Base-by-base conservation (phyloP, 2,329 filamentous ascomycete genomes). In the Fusarium udum region DNA sequence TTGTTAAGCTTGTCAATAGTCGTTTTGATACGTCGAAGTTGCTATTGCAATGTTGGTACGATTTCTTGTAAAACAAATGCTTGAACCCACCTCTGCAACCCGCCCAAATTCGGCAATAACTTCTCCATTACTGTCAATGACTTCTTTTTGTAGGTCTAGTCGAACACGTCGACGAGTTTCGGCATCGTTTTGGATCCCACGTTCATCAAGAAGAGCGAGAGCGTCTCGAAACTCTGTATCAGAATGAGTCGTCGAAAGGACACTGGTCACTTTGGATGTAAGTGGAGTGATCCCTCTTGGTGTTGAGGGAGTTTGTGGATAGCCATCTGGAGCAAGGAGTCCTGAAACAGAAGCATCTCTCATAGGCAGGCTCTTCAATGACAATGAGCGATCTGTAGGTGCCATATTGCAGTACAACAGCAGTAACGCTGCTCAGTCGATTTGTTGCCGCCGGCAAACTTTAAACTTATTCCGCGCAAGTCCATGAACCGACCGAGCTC, bases 211-310 rank as follows among this genome's bases (percentile, higher is more conserved):
- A 2, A 96, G 90, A 59, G 89, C 86, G 36, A 99, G 84, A 20
- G 95, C 92, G 85, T 97, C 93, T 73, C 94, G 90, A 75, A 98
- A 97, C 75, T 98, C 95, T 10, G 93, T 88, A 82, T 98, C 96
- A 12, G 95, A 93, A 83, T 97, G 98, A 0, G 95, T 97, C 6
- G 94, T 92, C 8, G 96, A 97, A 55, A 98, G 89, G 45, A 98
- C 92, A 69, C 90, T 92, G 31, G 94, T 93, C 75, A 98, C 89
- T 79, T 96, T 94, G 69, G 92, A 92, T 13, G 93, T 91, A 37
- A 98, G 85, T 13, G 94, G 92, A 81, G 90, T 94, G 20, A 85
- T 78, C 26, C 85, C 78, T 69, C 82, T 88, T 3, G 80, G 73
- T 31, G 80, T 55, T 20, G 71, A 51, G 31, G 69, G 97, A 95